A percentile compares a stretch with the other conserved stretches of the same genome.
phyloP scores from a whole-genome alignment of 805 yeast species.

The Cyberlindnera euphorbiae region DNA sequence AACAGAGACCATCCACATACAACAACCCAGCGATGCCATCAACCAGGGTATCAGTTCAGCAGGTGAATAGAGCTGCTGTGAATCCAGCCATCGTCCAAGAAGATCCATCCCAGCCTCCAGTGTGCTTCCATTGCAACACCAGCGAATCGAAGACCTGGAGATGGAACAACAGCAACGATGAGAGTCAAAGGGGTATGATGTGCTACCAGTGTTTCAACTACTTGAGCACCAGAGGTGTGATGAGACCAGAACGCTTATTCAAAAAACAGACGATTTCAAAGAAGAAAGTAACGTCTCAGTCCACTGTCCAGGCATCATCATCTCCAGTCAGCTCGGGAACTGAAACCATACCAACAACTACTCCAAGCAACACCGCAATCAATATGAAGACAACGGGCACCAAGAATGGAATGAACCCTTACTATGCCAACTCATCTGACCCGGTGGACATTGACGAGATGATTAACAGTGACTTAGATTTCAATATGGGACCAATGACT shows the following conservation, averaged over 20 bases:
- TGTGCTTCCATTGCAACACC: constrained; percentile 25
- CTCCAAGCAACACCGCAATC: constrained; percentile 10
- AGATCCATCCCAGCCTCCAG: constrained; percentile 15
- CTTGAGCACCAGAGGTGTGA: constrained; percentile 20
- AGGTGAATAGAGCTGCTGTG: too few relatives aligned
- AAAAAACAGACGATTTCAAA: constrained; percentile 7
- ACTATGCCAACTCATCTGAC: constrained; percentile 22
- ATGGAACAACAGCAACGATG: constrained; percentile 25
- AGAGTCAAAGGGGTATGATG: constrained; percentile 21
- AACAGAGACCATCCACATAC: constrained; percentile 9
- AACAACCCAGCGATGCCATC: constrained; percentile 1
- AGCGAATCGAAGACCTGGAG: constrained; percentile 25
- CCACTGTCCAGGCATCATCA: constrained; percentile 11
- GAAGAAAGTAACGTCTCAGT: constrained; percentile 1
- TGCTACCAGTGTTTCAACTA: constrained; percentile 25
- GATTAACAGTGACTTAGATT: constrained; percentile 27
- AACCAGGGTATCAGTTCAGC: too few relatives aligned
- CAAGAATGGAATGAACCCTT: constrained; percentile 3
- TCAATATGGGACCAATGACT: constrained; percentile 26
- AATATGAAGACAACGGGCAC: background rate
- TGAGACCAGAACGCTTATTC: constrained; percentile 23
- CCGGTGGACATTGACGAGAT: constrained; percentile 33
- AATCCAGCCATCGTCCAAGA: too few relatives aligned
- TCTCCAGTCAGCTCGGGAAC: constrained; percentile 19
- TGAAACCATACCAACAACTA: constrained; percentile 18